A percentile compares a stretch with the other conserved stretches of the same genome.
Evolutionary conservation across 1,284 basidiomycete species (phyloP).

Genomic region (Cerioporus squamosus): DNA sequence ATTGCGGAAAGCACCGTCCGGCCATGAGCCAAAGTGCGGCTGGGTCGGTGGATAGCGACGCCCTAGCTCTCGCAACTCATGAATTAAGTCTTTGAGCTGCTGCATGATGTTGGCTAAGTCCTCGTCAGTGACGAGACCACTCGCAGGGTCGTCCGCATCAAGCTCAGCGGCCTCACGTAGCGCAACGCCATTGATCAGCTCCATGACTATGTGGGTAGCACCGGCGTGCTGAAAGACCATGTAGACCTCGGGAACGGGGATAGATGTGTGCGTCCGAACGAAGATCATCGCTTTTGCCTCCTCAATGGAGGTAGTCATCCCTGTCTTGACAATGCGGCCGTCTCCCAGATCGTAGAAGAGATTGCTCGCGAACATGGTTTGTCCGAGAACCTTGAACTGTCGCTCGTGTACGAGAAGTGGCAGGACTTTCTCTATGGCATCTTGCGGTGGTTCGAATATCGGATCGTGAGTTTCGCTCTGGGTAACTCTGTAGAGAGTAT

Average conservation of each 20-base stretch:
- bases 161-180: not conserved
- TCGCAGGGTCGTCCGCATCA: too few species aligned
- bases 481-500: too few species aligned
- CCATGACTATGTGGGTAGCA: not conserved
- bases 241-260: not conserved
- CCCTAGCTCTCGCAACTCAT: too few species aligned
- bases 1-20: not conserved
- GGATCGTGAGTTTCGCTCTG: too few species aligned
- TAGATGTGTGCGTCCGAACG: not conserved
- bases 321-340: not conserved
- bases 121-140: too few species aligned
- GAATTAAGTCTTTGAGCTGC: too few species aligned
- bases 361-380: not conserved
- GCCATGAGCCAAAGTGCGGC: too few species aligned
- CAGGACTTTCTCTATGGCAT: not conserved
- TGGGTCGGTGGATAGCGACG: too few species aligned
- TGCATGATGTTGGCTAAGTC: too few species aligned
- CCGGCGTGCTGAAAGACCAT: not conserved
- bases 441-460: not conserved
- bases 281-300: not conserved
- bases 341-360: slow-evolving; percentile 1
- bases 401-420: not conserved
- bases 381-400: not conserved
- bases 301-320: not conserved
- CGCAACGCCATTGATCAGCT: not conserved